Evolutionary conservation across 2,329 filamentous ascomycete species (phyloP).

Genomic region (Chaetomium globosum): DNA sequence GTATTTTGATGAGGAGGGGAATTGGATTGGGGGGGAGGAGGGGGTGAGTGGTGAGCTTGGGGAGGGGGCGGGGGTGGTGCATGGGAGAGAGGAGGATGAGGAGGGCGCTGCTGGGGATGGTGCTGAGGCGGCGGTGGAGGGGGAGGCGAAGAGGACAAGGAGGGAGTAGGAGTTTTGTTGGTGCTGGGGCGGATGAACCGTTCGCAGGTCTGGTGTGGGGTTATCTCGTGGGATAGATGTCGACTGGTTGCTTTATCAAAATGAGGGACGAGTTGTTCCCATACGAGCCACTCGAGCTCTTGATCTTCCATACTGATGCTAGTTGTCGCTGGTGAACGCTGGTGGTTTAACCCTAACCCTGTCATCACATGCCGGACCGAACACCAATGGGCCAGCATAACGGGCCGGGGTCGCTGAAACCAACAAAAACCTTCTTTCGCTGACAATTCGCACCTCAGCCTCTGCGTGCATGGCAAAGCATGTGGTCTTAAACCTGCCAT

Average conservation of each 20-base stretch:
- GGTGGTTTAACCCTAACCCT: constrained; percentile 1
- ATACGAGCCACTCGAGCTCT: too few species aligned
- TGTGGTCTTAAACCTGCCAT: not conserved
- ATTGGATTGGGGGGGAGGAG: constrained; percentile 63
- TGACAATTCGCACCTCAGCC: not conserved
- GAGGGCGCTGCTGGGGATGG: constrained; percentile 18
- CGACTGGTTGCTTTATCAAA: not conserved
- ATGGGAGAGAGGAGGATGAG: constrained; percentile 31
- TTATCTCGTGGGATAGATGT: not conserved
- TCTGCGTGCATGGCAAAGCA: not conserved
- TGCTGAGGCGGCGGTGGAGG: constrained; percentile 10
- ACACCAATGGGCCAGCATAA: not conserved
- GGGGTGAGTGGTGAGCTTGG: constrained; percentile 43
- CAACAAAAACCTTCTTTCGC: not conserved
- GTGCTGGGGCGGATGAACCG: not conserved
- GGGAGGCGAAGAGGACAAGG: constrained; percentile 30
- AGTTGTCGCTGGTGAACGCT: too few species aligned
- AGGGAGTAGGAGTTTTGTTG: constrained; percentile 21
- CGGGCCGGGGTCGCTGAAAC: not conserved
- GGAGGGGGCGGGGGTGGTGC: constrained; percentile 35
- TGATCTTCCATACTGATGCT: too few species aligned
- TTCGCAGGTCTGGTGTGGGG: not conserved
- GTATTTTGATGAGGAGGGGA: constrained; percentile 79
- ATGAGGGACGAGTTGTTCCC: not conserved
- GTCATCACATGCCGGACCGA: not conserved